phyloP scores from a whole-genome alignment of 2,329 filamentous ascomycete species.

The Colletotrichum orbiculare region DNA sequence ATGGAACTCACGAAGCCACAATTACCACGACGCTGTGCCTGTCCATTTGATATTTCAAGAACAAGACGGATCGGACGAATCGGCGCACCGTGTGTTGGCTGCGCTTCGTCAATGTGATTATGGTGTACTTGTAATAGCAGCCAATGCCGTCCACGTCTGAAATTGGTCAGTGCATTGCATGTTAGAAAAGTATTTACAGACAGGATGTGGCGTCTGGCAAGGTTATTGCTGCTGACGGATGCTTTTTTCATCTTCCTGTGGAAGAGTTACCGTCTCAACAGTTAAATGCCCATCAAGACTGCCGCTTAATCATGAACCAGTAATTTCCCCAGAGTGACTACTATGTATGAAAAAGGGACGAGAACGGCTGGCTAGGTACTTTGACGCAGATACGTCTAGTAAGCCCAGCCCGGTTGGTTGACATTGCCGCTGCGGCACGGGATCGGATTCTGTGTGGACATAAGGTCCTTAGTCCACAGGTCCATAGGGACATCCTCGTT shows the following conservation, averaged over 20 bases:
- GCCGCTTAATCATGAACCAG: neutral
- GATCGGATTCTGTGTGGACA: conserved; percentile 1
- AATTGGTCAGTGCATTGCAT: neutral
- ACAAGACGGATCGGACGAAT: no score
- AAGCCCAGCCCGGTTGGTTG: conserved; percentile 15
- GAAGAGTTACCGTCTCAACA: neutral
- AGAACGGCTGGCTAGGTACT: conserved; percentile 11
- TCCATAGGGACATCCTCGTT: no score
- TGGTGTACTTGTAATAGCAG: no score
- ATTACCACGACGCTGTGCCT: no score
- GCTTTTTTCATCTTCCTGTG: conserved; percentile 13
- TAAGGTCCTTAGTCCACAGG: conserved; percentile 3
- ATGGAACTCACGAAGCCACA: no score
- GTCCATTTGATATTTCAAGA: no score
- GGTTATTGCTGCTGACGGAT: conserved; percentile 22
- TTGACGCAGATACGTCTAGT: conserved; percentile 29
- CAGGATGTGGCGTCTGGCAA: conserved; percentile 22
- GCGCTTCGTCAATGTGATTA: no score
- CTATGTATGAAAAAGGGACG: neutral
- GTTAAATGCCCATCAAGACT: no score
- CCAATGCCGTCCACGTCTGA: no score
- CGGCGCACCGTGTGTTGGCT: no score
- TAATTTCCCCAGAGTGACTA: conserved; percentile 3
- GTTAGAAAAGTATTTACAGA: conserved; percentile 10
- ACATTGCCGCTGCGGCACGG: conserved; percentile 27